Conservation (phyloP, 495 filamentous ascomycete species). For the Aspergillus carlsbadensis region DNA sequence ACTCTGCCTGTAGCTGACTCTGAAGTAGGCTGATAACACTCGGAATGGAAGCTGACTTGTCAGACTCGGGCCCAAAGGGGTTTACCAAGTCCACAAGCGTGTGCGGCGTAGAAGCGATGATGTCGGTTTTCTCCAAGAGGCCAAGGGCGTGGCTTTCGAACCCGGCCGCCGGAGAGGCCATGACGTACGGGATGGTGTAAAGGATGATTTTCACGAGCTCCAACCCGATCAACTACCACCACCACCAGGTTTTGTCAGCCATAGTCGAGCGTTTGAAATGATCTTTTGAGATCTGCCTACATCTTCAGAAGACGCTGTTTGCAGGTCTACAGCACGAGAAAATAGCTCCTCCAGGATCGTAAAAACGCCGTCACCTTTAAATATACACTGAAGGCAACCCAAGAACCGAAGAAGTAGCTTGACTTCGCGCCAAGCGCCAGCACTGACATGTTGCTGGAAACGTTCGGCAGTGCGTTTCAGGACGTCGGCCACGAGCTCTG, state of each 20-base stretch:
- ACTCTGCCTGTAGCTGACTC: constrained; percentile 74
- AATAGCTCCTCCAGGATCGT: constrained; percentile 82
- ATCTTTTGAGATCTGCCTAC: constrained; percentile 54
- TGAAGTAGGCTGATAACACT: constrained; percentile 85
- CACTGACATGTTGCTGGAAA: constrained; percentile 60
- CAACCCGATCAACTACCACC: constrained; percentile 60
- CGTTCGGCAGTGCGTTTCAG: constrained; percentile 56
- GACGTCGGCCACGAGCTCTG: constrained; percentile 67
- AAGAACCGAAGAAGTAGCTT: constrained; percentile 89
- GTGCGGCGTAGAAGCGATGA: constrained; percentile 83
- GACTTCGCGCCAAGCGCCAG: constrained; percentile 82
- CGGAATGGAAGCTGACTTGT: constrained; percentile 51
- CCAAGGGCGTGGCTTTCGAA: constrained; percentile 67
- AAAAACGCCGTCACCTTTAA: constrained; percentile 86
- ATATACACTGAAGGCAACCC: constrained; percentile 73
- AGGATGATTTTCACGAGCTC: constrained; percentile 96
- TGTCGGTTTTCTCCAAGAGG: constrained; percentile 88
- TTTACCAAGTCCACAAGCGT: constrained; percentile 80
- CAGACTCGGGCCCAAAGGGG: constrained; percentile 65
- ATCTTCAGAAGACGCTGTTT: constrained; percentile 88
- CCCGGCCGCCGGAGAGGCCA: constrained; percentile 65
- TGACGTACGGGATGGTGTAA: constrained; percentile 86
- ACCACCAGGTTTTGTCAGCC: too few relatives aligned
- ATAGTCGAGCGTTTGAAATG: too few relatives aligned
- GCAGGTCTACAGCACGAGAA: constrained; percentile 76